These are phyloP conservation scores for Neostapfia colusana DNA, from an alignment of 176 grass and related monocot species.

Conservation along the genomic window DNA sequence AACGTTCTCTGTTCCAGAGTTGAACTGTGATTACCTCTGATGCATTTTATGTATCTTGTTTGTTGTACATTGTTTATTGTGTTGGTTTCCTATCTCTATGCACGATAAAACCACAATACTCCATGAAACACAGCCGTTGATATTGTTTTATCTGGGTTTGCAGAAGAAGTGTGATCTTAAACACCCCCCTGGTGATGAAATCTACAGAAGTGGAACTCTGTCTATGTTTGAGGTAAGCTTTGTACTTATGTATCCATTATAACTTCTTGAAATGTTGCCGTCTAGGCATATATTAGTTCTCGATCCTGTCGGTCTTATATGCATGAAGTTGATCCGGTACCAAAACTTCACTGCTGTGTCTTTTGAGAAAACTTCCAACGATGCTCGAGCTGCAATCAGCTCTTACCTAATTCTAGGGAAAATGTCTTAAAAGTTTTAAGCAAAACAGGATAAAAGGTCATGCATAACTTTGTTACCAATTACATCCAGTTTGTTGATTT, in stretches of 20 bases:
- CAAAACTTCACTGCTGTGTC: not conserved
- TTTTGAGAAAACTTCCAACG: conserved; percentile 10
- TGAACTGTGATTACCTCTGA: not conserved
- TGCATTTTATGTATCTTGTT: conserved; percentile 16
- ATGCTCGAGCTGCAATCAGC: conserved; percentile 1
- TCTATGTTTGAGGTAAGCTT: conserved; percentile 94
- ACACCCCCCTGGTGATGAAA: conserved; percentile 98
- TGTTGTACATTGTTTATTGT: not conserved
- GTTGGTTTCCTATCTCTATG: conserved; percentile 53
- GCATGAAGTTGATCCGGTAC: not conserved
- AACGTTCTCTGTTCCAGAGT: not conserved
- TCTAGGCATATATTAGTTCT: not conserved
- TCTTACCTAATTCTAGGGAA: not conserved
- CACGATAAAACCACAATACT: not conserved
- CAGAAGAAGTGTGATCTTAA: conserved; percentile 98
- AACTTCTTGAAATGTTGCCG: not conserved
- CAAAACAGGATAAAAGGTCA: not conserved
- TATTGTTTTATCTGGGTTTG: conserved; percentile 37
- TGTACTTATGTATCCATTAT: conserved; percentile 2
- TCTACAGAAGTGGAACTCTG: conserved; percentile 92
- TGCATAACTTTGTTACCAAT: not conserved
- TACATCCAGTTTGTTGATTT: conserved; percentile 21
- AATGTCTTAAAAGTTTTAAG: conserved; percentile 1
- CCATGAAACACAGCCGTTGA: conserved; percentile 13
- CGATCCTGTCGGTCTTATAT: conserved; percentile 10